Conservation (phyloP, 2,329 filamentous ascomycete genomes). For the Acrocalymma vagum region DNA sequence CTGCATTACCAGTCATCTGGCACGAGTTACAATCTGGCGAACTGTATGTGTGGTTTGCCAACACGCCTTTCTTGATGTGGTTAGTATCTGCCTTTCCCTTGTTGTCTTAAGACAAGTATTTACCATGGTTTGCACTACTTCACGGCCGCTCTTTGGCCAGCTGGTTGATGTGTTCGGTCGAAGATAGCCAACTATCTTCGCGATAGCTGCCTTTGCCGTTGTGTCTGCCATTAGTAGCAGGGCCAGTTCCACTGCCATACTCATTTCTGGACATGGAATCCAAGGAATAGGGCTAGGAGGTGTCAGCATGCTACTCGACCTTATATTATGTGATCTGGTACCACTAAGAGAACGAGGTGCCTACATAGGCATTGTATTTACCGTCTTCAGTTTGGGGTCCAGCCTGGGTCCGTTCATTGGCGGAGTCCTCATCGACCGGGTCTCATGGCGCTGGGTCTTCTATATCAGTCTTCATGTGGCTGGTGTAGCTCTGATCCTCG, state of each 20-base stretch:
- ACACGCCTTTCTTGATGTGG: constrained; percentile 40
- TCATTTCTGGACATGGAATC: constrained; percentile 62
- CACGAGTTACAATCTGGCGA: constrained; percentile 5
- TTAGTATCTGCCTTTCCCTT: too few relatives aligned
- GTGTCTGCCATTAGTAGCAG: constrained; percentile 61
- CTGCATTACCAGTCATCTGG: constrained; percentile 5
- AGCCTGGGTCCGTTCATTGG: constrained; percentile 54
- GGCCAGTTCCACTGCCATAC: constrained; percentile 49
- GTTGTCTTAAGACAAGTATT: too few relatives aligned
- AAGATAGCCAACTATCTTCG: constrained; percentile 28
- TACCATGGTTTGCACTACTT: constrained; percentile 27
- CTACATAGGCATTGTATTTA: constrained; percentile 51
- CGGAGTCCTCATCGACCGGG: background rate
- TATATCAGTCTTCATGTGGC: constrained; percentile 33
- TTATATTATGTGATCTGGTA: constrained; percentile 53
- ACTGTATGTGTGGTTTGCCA: constrained; percentile 45
- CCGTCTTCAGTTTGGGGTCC: constrained; percentile 53
- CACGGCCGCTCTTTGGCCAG: constrained; percentile 60
- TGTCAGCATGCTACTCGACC: constrained; percentile 50
- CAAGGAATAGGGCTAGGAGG: constrained; percentile 60
- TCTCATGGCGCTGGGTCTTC: constrained; percentile 56
- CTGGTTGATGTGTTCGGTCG: constrained; percentile 60
- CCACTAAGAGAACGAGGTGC: constrained; percentile 49
- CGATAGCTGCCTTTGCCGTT: constrained; percentile 56
- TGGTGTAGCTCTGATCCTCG: constrained; percentile 19